Conservation (phyloP, 1,284 basidiomycete genomes). For the Laetiporus sulphureus region DNA sequence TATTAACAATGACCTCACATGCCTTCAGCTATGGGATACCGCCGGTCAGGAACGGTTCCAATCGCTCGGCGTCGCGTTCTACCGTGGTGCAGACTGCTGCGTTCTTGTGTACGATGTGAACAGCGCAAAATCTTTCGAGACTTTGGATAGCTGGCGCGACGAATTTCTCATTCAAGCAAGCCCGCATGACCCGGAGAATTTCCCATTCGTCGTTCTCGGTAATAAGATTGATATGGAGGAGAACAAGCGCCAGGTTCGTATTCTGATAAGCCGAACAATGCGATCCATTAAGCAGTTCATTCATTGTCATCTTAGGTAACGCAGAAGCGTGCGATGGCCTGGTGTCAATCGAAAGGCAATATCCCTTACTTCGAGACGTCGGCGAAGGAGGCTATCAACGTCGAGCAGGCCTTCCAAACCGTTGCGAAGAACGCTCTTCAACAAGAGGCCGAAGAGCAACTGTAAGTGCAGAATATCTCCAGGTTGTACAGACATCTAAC, state of each 20-base stretch:
- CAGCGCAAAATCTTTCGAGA: constrained; percentile 97
- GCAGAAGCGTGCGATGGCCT: constrained; percentile 99
- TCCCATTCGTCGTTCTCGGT: constrained; percentile 96
- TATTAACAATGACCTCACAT: constrained; percentile 4
- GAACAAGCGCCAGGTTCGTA: constrained; percentile 88
- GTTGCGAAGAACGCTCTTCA: constrained; percentile 98
- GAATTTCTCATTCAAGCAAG: constrained; percentile 98
- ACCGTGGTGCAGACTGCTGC: constrained; percentile 98
- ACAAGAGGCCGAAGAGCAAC: constrained; percentile 93
- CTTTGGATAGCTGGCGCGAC: constrained; percentile 95
- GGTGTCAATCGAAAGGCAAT: constrained; percentile 99
- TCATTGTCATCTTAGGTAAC: too few relatives aligned
- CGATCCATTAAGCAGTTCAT: too few relatives aligned
- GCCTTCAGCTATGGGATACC: constrained; percentile 89
- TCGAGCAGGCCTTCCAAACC: constrained; percentile 99
- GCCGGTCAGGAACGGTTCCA: constrained; percentile 99
- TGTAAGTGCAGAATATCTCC: constrained; percentile 47
- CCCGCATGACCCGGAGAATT: constrained; percentile 98
- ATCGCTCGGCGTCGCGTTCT: constrained; percentile 97
- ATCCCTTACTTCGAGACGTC: constrained; percentile 99
- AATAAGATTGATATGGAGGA: constrained; percentile 99
- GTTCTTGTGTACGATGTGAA: constrained; percentile 99
- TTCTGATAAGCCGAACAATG: too few relatives aligned
- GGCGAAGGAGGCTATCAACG: constrained; percentile 99
- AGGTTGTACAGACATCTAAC: background rate